Conservation (phyloP, 1,284 basidiomycete species). For the Boletus semigastroideus region DNA sequence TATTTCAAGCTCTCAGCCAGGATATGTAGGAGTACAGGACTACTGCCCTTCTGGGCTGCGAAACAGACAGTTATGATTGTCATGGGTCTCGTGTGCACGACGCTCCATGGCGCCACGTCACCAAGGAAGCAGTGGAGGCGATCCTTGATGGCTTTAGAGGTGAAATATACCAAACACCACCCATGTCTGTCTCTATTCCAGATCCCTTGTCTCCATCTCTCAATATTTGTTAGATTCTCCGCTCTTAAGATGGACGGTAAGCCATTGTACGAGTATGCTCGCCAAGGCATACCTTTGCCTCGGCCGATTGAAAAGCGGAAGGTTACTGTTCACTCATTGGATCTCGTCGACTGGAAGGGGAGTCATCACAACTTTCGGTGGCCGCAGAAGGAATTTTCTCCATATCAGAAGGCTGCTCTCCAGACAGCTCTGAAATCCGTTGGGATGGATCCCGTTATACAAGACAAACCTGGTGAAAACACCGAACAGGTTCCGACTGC, state of each 20-base stretch:
- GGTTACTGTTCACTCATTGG: constrained; percentile 80
- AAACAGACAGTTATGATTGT: constrained; percentile 94
- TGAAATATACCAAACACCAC: constrained; percentile 86
- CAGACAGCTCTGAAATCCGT: constrained; percentile 58
- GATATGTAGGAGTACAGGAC: constrained; percentile 80
- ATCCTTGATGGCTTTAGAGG: constrained; percentile 82
- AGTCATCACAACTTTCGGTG: constrained; percentile 63
- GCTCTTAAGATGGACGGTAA: constrained; percentile 98
- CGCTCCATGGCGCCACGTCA: constrained; percentile 84
- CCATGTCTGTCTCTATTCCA: constrained; percentile 63
- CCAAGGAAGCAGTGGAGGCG: constrained; percentile 70
- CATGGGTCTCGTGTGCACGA: constrained; percentile 77
- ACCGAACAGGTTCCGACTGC: constrained; percentile 60
- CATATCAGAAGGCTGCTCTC: constrained; percentile 70
- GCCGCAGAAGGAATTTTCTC: constrained; percentile 70
- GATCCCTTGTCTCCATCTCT: constrained; percentile 8
- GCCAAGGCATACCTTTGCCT: constrained; percentile 86
- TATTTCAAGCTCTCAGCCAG: constrained; percentile 19
- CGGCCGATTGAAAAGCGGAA: constrained; percentile 89
- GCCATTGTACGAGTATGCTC: constrained; percentile 94
- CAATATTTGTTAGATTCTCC: constrained; percentile 71
- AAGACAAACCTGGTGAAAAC: constrained; percentile 34
- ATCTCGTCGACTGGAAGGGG: constrained; percentile 71
- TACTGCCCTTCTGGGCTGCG: constrained; percentile 89
- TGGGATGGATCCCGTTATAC: constrained; percentile 30